These are phyloP conservation scores for Coemansia pectinata DNA, from an alignment of 192 early-diverging fungal species.

Conservation along the genomic window DNA sequence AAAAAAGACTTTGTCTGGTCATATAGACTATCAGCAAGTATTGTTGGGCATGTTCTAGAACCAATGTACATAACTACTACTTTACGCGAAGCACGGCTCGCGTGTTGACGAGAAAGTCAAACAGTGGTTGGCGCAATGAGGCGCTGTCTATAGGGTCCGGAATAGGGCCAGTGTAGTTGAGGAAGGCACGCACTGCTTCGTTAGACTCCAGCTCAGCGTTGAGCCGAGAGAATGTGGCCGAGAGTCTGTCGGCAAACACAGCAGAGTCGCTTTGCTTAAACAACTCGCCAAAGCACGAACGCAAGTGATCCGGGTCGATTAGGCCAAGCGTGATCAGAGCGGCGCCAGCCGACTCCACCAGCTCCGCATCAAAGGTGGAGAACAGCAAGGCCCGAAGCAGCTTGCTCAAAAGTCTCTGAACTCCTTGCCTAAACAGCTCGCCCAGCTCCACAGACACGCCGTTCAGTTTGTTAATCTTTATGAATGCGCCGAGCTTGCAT, in stretches of 20 bases:
- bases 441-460: constrained; percentile 16
- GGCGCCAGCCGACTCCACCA: constrained; percentile 47
- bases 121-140: constrained; percentile 42
- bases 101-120: constrained; percentile 49
- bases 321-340: constrained; percentile 45
- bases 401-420: constrained; percentile 39
- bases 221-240: constrained; percentile 38
- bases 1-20: neutral
- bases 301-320: constrained; percentile 38
- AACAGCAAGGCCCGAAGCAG: constrained; percentile 38
- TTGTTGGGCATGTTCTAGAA: neutral
- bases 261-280: constrained; percentile 23
- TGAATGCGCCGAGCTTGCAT: constrained; percentile 46
- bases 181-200: constrained; percentile 23
- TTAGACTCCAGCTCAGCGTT: constrained; percentile 31
- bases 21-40: neutral
- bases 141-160: constrained; percentile 44
- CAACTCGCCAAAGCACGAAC: constrained; percentile 37
- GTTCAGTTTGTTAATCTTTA: constrained; percentile 32
- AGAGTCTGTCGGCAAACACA: constrained; percentile 36
- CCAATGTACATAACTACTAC: constrained; percentile 5
- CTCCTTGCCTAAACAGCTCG: constrained; percentile 20
- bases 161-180: constrained; percentile 21
- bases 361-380: constrained; percentile 44
- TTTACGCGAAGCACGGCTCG: constrained; percentile 48